A percentile compares a stretch with the other conserved stretches of the same genome.
Conservation (phyloP, 768 basidiomycete species). For the Crucibulum laeve region DNA sequence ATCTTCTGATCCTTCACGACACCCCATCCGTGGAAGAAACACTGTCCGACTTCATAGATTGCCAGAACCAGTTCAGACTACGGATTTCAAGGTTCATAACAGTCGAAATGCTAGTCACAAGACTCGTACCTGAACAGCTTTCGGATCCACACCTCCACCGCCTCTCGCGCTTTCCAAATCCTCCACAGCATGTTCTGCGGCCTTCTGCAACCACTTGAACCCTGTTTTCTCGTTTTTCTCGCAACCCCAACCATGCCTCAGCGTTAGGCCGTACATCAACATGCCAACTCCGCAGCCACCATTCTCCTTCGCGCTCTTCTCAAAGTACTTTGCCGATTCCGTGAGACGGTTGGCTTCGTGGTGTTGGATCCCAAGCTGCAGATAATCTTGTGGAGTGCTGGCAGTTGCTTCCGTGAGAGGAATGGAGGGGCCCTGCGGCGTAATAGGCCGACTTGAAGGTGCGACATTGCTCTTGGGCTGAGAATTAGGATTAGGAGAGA, state of each 20-base stretch:
- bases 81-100: slow-evolving; percentile 6
- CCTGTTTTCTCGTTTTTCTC: slow-evolving; percentile 72
- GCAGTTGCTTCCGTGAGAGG: not conserved
- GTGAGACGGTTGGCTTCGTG: slow-evolving; percentile 70
- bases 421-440: not conserved
- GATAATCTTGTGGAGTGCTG: slow-evolving; percentile 56
- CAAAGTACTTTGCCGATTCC: slow-evolving; percentile 72
- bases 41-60: slow-evolving; percentile 89
- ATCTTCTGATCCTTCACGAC: slow-evolving; percentile 84
- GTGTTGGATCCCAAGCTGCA: slow-evolving; percentile 73
- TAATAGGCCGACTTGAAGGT: not conserved
- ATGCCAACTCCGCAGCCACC: slow-evolving; percentile 88
- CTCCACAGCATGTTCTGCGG: slow-evolving; percentile 75
- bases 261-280: slow-evolving; percentile 86
- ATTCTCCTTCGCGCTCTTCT: slow-evolving; percentile 64
- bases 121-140: slow-evolving; percentile 46
- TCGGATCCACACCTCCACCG: slow-evolving; percentile 41
- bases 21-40: slow-evolving; percentile 93
- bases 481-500: slow-evolving; percentile 1
- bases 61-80: slow-evolving; percentile 83
- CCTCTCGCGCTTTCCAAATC: slow-evolving; percentile 65
- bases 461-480: not conserved
- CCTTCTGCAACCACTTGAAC: slow-evolving; percentile 79
- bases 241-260: slow-evolving; percentile 88
- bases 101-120: not conserved